Evolutionary conservation across 2,329 filamentous ascomycete genomes (phyloP).

Genomic region (Claviceps humidiphila): DNA sequence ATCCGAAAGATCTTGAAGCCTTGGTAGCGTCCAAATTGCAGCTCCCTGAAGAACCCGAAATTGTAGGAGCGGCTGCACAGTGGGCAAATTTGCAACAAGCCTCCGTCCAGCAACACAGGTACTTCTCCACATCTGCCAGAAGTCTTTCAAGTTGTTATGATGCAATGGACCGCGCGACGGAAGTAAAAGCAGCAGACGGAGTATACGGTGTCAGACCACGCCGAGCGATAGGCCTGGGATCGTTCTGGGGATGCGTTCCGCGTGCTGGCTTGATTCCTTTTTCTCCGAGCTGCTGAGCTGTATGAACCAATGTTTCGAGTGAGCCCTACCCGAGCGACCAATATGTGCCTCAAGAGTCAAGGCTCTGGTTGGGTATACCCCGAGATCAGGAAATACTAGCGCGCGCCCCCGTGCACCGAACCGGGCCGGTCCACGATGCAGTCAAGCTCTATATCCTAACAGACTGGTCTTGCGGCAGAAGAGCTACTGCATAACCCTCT

Average conservation of each 20-base stretch:
- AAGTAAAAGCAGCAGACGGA: background rate
- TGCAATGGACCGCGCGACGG: background rate
- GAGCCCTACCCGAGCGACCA: constrained; percentile 28
- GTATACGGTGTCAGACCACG: constrained; percentile 28
- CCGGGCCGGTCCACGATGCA: constrained; percentile 29
- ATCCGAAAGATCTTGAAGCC: constrained; percentile 16
- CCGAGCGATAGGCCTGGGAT: constrained; percentile 34
- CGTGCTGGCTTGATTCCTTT: constrained; percentile 35
- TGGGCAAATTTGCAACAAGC: constrained; percentile 23
- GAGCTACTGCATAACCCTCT: constrained; percentile 13
- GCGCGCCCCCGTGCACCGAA: constrained; percentile 30
- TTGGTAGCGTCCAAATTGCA: constrained; percentile 21
- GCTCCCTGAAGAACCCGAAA: constrained; percentile 12
- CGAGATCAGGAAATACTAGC: constrained; percentile 39
- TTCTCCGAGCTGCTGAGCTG: constrained; percentile 34
- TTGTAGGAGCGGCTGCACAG: constrained; percentile 15
- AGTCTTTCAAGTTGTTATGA: constrained; percentile 8
- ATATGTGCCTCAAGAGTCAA: constrained; percentile 31
- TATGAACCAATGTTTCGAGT: constrained; percentile 43
- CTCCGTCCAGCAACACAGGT: constrained; percentile 20
- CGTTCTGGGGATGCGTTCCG: constrained; percentile 50
- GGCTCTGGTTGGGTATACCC: constrained; percentile 37
- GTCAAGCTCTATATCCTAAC: constrained; percentile 42
- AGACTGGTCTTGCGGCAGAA: constrained; percentile 37
- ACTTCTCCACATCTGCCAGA: constrained; percentile 20